Evolutionary conservation across 371 early-diverging fungal species (phyloP).

Genomic region (Saksenaea vasiformis): DNA sequence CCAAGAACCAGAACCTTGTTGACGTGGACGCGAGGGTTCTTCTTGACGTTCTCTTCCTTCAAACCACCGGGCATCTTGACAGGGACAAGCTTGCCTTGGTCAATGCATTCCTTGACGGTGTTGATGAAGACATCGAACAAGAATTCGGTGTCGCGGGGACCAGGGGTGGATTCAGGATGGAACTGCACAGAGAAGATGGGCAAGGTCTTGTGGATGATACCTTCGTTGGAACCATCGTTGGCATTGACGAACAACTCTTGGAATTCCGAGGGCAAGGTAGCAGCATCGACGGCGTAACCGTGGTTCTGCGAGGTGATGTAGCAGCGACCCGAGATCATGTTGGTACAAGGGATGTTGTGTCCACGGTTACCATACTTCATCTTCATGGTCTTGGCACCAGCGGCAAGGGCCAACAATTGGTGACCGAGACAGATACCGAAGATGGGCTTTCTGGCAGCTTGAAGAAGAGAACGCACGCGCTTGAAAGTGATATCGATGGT

Average conservation of each 20-base stretch:
- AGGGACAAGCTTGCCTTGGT: conserved; percentile 72
- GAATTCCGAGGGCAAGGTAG: conserved; percentile 75
- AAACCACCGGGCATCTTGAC: conserved; percentile 72
- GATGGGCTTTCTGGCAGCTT: conserved; percentile 80
- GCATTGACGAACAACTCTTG: conserved; percentile 95
- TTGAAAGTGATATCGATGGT: conserved; percentile 76
- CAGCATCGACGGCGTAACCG: conserved; percentile 93
- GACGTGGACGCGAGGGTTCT: conserved; percentile 56
- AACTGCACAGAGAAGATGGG: conserved; percentile 98
- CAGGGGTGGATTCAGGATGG: conserved; percentile 98
- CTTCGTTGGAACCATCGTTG: conserved; percentile 98
- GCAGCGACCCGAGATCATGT: conserved; percentile 92
- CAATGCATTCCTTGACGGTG: conserved; percentile 71
- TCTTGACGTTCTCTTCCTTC: conserved; percentile 53
- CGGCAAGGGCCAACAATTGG: conserved; percentile 91
- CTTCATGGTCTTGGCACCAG: conserved; percentile 92
- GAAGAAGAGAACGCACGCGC: conserved; percentile 65
- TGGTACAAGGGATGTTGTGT: conserved; percentile 97
- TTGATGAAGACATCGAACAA: conserved; percentile 92
- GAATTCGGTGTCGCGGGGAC: conserved; percentile 96
- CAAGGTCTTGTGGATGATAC: conserved; percentile 84
- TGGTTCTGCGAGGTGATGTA: conserved; percentile 98
- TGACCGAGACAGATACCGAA: conserved; percentile 99
- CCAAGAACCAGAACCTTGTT: conserved; percentile 94
- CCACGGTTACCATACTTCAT: conserved; percentile 99